Evolutionary conservation across 768 basidiomycete species (phyloP).

Genomic region (Russula sp.): DNA sequence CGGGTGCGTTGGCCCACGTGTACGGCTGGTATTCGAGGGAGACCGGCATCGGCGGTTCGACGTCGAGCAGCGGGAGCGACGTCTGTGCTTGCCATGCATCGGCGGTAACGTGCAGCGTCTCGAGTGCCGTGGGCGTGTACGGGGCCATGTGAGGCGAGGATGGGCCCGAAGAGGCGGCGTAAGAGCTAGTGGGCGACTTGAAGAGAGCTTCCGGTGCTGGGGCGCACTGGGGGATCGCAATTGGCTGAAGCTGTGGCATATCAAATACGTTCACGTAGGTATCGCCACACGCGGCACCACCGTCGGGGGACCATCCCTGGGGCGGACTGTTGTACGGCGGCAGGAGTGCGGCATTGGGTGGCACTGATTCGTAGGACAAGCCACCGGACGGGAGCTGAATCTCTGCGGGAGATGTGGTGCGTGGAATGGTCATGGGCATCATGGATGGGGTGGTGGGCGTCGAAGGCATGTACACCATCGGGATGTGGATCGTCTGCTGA

Average conservation of each 20-base stretch:
- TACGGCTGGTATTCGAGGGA: constrained; percentile 27
- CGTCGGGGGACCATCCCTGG: constrained; percentile 18
- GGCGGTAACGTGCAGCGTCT: constrained; percentile 16
- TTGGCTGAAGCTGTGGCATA: constrained; percentile 8
- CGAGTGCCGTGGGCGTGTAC: constrained; percentile 16
- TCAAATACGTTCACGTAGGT: constrained; percentile 12
- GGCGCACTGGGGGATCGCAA: constrained; percentile 1
- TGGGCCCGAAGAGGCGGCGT: constrained; percentile 18
- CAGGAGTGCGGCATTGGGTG: constrained; percentile 29
- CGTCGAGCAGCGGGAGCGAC: constrained; percentile 21
- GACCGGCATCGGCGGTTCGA: constrained; percentile 22
- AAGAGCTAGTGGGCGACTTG: constrained; percentile 11
- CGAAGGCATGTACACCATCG: constrained; percentile 55
- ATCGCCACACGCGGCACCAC: neutral
- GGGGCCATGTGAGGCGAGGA: constrained; percentile 16
- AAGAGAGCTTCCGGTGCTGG: neutral
- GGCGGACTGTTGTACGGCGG: constrained; percentile 7
- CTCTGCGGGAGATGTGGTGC: constrained; percentile 32
- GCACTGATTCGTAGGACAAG: constrained; percentile 49
- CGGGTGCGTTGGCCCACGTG: constrained; percentile 27
- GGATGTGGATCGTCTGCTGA: constrained; percentile 67
- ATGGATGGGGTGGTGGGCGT: constrained; percentile 56
- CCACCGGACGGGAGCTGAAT: constrained; percentile 32
- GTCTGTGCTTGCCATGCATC: constrained; percentile 21
- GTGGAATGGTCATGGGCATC: constrained; percentile 51